Conservation (phyloP, 2,329 filamentous ascomycete species). For the Leptographium lundbergii region DNA sequence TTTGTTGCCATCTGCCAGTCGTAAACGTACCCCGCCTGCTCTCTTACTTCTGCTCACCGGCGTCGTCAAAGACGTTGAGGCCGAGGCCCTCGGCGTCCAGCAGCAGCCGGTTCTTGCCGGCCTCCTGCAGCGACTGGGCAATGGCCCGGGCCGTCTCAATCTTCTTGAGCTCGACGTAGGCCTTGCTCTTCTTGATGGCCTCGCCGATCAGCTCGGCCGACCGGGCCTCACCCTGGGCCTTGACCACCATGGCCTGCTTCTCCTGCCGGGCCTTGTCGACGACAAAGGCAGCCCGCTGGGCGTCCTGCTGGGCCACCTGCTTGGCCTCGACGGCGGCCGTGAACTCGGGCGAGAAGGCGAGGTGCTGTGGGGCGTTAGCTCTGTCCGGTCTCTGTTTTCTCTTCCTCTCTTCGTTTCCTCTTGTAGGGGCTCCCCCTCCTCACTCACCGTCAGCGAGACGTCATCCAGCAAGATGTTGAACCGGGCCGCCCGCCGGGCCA, state of each 20-base stretch:
- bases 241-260: slow-evolving; percentile 98
- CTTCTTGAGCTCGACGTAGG: slow-evolving; percentile 93
- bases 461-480: slow-evolving; percentile 98
- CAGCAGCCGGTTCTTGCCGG: slow-evolving; percentile 84
- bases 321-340: slow-evolving; percentile 62
- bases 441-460: slow-evolving; percentile 80
- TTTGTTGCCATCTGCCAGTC: too few species aligned
- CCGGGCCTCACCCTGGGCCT: slow-evolving; percentile 96
- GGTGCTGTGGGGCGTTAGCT: slow-evolving; percentile 34
- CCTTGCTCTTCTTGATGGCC: slow-evolving; percentile 98
- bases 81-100: slow-evolving; percentile 84
- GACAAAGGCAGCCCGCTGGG: slow-evolving; percentile 90
- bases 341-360: slow-evolving; percentile 62
- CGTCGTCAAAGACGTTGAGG: slow-evolving; percentile 62
- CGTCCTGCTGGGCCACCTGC: slow-evolving; percentile 77
- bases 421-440: background rate
- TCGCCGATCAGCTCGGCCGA: slow-evolving; percentile 97
- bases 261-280: slow-evolving; percentile 98
- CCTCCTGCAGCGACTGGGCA: slow-evolving; percentile 76
- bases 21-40: background rate
- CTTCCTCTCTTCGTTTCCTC: background rate
- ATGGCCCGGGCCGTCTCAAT: slow-evolving; percentile 92
- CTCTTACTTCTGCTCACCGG: slow-evolving; percentile 30
- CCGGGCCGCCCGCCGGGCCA: slow-evolving; percentile 77
- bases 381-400: background rate